These are phyloP conservation scores for Hemisphaericaspora subhashii DNA, from an alignment of 1,139 yeast genomes.

Conservation along the genomic window DNA sequence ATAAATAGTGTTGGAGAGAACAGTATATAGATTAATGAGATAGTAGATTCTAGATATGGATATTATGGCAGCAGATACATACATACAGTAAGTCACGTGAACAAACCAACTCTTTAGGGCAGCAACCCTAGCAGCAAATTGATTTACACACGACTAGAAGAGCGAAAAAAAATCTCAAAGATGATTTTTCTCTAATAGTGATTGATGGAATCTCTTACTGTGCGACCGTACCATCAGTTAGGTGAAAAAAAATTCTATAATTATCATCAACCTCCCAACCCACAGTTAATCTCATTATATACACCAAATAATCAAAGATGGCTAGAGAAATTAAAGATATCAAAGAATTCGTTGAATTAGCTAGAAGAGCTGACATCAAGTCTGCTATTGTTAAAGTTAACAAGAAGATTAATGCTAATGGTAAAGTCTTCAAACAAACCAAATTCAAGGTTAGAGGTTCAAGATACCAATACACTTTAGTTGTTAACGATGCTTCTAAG, in stretches of 20 bases:
- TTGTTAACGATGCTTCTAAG: slow-evolving; percentile 94
- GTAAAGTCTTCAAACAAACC: slow-evolving; percentile 88
- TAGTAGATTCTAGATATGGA: too few relatives aligned
- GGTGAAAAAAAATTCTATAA: slow-evolving; percentile 6
- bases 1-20: slow-evolving; percentile 1
- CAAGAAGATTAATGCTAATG: slow-evolving; percentile 83
- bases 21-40: not conserved
- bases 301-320: slow-evolving; percentile 20
- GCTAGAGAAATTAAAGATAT: slow-evolving; percentile 85
- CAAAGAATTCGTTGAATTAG: slow-evolving; percentile 96
- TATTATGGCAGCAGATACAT: too few relatives aligned
- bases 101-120: too few relatives aligned
- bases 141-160: too few relatives aligned
- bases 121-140: too few relatives aligned
- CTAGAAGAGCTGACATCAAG: slow-evolving; percentile 96
- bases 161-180: too few relatives aligned
- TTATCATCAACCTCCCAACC: slow-evolving; percentile 1
- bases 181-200: too few relatives aligned
- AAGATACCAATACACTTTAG: slow-evolving; percentile 91
- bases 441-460: slow-evolving; percentile 99
- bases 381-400: slow-evolving; percentile 88
- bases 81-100: too few relatives aligned
- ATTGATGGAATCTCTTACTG: too few relatives aligned
- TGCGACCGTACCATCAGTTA: too few relatives aligned
- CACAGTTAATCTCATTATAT: slow-evolving; percentile 17